Evolutionary conservation across 192 early-diverging fungal genomes (phyloP).

Genomic region (Coemansia sp.): DNA sequence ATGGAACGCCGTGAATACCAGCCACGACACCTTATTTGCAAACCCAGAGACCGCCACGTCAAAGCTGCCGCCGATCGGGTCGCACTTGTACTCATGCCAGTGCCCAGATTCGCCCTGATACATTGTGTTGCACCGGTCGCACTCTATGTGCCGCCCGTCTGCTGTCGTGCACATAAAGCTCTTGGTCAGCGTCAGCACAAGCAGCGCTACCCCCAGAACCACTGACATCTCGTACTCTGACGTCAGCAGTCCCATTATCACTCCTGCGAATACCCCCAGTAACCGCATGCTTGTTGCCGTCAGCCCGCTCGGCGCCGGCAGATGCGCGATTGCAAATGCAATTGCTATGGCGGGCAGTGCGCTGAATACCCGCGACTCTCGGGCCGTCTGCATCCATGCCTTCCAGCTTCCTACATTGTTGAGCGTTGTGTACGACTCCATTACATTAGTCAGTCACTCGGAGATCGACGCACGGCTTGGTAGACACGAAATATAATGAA

Average conservation of each 20-base stretch:
- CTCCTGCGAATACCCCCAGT: constrained; percentile 50
- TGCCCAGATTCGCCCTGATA: constrained; percentile 31
- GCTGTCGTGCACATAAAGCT: constrained; percentile 62
- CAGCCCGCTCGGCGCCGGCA: constrained; percentile 35
- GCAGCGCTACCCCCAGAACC: constrained; percentile 57
- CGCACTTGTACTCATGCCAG: constrained; percentile 58
- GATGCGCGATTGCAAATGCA: constrained; percentile 30
- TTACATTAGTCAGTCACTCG: too few species aligned
- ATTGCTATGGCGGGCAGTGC: constrained; percentile 37
- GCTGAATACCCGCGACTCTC: constrained; percentile 28
- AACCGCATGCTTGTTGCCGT: constrained; percentile 43
- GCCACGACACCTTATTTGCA: constrained; percentile 64
- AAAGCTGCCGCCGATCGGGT: constrained; percentile 61
- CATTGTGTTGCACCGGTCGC: constrained; percentile 52
- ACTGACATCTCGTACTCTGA: constrained; percentile 57
- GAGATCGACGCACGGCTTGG: too few species aligned
- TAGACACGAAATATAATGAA: constrained; percentile 3
- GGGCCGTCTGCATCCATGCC: constrained; percentile 18
- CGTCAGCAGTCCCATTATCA: constrained; percentile 58
- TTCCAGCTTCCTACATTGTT: constrained; percentile 43
- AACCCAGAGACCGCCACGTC: constrained; percentile 63
- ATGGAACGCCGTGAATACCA: constrained; percentile 75
- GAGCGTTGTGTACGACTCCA: not conserved
- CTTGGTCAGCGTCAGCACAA: constrained; percentile 58
- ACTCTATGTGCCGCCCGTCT: constrained; percentile 55